These are phyloP conservation scores for Pyrrhoderma lamaoense DNA, from an alignment of 1,284 basidiomycete species.

Conservation along the genomic window DNA sequence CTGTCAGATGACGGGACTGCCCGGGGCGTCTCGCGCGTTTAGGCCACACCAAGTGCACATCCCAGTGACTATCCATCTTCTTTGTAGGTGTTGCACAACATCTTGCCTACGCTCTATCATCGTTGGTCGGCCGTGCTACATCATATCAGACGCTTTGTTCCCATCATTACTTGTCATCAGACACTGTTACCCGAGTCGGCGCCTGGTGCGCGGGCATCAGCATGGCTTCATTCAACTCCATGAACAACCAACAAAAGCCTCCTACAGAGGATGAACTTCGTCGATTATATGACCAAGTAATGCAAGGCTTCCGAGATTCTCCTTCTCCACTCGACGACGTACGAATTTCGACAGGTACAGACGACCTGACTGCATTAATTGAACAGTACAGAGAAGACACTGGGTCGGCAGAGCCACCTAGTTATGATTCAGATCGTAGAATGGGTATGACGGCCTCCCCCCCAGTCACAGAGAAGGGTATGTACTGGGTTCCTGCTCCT, in stretches of 20 bases:
- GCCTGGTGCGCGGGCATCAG: slow-evolving; percentile 9
- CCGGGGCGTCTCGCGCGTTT: too few relatives aligned
- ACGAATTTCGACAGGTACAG: slow-evolving; percentile 20
- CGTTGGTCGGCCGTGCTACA: too few relatives aligned
- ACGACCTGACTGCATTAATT: slow-evolving; percentile 14
- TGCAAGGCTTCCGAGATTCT: slow-evolving; percentile 50
- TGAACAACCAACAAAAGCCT: slow-evolving; percentile 25
- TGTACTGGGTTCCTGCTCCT: neutral
- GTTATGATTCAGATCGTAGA: slow-evolving; percentile 10
- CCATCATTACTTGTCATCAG: slow-evolving; percentile 11
- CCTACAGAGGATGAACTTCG: slow-evolving; percentile 58
- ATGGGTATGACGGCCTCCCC: neutral
- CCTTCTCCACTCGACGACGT: slow-evolving; percentile 20
- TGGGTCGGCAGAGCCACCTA: slow-evolving; percentile 1
- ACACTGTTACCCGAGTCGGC: neutral
- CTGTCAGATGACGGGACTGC: too few relatives aligned
- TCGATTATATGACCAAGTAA: slow-evolving; percentile 64
- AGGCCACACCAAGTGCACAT: too few relatives aligned
- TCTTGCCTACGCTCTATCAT: neutral
- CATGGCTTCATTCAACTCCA: slow-evolving; percentile 27
- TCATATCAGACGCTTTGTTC: neutral
- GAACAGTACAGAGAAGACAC: slow-evolving; percentile 13
- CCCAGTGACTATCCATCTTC: too few relatives aligned
- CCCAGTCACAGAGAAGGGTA: slow-evolving; percentile 12
- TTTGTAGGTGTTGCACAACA: too few relatives aligned